Percentiles rank a stretch among this genome's conserved stretches.
Conservation (phyloP, 1,284 basidiomycete species). For the Ceratobasidium sp. region DNA sequence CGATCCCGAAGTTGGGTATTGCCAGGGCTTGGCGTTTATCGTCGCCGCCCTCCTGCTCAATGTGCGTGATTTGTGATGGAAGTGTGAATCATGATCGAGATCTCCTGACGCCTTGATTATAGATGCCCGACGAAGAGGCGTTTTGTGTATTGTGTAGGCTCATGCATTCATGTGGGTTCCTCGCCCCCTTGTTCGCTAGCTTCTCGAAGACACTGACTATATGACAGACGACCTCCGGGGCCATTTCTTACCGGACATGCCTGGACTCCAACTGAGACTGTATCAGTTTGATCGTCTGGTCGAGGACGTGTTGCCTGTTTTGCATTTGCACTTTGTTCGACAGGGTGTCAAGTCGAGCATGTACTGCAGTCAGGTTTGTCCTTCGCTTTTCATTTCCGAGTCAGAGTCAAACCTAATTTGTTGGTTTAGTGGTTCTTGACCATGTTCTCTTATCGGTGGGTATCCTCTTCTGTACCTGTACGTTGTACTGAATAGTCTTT, state of each 20-base stretch:
- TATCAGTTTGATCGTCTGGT: slow-evolving; percentile 91
- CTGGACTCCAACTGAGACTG: slow-evolving; percentile 89
- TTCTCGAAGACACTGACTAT: neutral
- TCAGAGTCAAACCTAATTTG: neutral
- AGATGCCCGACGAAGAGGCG: slow-evolving; percentile 99
- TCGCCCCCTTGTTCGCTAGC: neutral
- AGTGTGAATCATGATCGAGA: neutral
- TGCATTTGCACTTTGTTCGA: slow-evolving; percentile 90
- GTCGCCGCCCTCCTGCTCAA: slow-evolving; percentile 93
- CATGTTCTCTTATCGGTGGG: slow-evolving; percentile 90
- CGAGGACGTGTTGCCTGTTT: slow-evolving; percentile 89
- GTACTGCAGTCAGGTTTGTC: slow-evolving; percentile 67
- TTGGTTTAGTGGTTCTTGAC: slow-evolving; percentile 94
- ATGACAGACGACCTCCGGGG: slow-evolving; percentile 82
- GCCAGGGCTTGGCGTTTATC: slow-evolving; percentile 94
- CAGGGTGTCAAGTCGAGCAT: slow-evolving; percentile 96
- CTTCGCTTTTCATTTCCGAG: neutral
- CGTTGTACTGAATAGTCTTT: slow-evolving; percentile 18
- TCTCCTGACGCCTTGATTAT: neutral
- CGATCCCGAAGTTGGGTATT: slow-evolving; percentile 95
- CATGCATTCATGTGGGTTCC: slow-evolving; percentile 85
- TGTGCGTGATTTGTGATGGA: slow-evolving; percentile 58
- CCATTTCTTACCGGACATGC: slow-evolving; percentile 98
- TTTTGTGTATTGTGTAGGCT: slow-evolving; percentile 94
- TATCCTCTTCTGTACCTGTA: neutral